Evolutionary conservation across 805 yeast genomes (phyloP), one percentile per base, ranked within the genome.

Genomic region (Ogataea salicorniae): DNA sequence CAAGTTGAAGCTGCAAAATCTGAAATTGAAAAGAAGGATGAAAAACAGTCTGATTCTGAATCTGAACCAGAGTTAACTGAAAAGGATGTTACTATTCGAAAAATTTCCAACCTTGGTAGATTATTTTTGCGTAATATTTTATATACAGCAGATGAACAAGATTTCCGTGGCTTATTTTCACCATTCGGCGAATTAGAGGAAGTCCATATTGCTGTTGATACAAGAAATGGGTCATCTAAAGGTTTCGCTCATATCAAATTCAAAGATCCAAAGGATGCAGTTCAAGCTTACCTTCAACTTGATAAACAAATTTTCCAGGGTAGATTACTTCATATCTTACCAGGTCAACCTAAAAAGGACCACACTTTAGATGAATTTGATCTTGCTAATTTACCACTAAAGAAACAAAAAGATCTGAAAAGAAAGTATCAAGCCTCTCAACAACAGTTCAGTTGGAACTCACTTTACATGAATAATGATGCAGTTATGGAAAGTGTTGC

Each of bases 281-380:
- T 84, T 1, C 62, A 68, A 29, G 98, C 98, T 0, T 91, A 74
- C 62, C 66, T 75, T 34, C 77, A 74, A 14, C 71, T 91, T 43
- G 99, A 94, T 66, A 90, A 88, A 59, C 85, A 86, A 60, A 84
- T 87, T 62, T 92, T 87, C 72, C 98, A 94, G 69, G 99, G 99
- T 44, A 80, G 99, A 57, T 74, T 94, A 44, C 68, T 94, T 43
- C 99, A 94, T 66, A 84, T 94, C 50, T 69, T 94, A 46, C 91
- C 97, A 15, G 97, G 85, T 2, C 83, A 88, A 43, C 80, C 77
- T 42, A 89, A 89, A 67, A 87, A 90, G 52, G 84, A 81, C 43
- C 95, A 89, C 61, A 76, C 81, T 47, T 69, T 94, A 39, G 97
- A 90, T 64, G 99, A 94, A 62, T 89, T 87, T 66, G 98, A 90